Percentiles rank a stretch among this genome's conserved stretches.
These are phyloP conservation scores for Cordyceps militaris DNA, from an alignment of 2,329 filamentous ascomycete genomes.

Conservation along the genomic window DNA sequence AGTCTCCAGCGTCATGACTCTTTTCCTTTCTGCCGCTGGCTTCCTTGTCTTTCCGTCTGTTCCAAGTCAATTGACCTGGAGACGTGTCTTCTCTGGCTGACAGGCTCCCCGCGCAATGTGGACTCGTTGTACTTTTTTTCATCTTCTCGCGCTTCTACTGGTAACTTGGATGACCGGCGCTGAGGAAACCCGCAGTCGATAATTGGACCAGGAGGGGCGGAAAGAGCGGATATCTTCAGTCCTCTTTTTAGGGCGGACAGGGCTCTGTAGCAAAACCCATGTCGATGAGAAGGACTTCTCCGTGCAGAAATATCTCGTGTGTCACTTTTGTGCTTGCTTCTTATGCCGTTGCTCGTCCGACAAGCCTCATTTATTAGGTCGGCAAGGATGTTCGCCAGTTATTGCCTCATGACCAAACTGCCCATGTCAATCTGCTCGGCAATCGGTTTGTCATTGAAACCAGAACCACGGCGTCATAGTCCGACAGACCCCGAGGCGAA, in stretches of 20 bases:
- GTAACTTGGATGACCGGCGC: background rate
- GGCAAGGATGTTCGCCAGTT: background rate
- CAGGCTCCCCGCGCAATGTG: background rate
- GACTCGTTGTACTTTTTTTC: background rate
- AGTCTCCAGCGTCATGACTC: background rate
- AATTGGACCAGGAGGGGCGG: slow-evolving; percentile 5
- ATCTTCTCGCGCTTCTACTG: background rate
- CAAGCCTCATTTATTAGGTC: background rate
- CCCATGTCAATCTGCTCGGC: slow-evolving; percentile 1
- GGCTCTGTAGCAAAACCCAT: background rate
- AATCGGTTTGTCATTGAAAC: background rate
- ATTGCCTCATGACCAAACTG: background rate
- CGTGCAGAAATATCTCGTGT: background rate
- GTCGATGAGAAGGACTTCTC: background rate
- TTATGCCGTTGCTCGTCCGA: slow-evolving; percentile 5
- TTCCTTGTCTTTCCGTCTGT: background rate
- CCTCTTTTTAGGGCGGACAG: background rate
- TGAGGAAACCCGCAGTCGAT: background rate
- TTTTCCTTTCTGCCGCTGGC: background rate
- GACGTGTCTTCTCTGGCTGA: background rate
- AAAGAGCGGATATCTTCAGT: background rate
- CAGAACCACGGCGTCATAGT: background rate
- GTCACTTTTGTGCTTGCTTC: background rate
- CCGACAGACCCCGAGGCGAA: background rate
- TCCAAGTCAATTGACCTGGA: background rate